Base-by-base conservation (phyloP, 805 yeast genomes). In the Metschnikowia orientalis region DNA sequence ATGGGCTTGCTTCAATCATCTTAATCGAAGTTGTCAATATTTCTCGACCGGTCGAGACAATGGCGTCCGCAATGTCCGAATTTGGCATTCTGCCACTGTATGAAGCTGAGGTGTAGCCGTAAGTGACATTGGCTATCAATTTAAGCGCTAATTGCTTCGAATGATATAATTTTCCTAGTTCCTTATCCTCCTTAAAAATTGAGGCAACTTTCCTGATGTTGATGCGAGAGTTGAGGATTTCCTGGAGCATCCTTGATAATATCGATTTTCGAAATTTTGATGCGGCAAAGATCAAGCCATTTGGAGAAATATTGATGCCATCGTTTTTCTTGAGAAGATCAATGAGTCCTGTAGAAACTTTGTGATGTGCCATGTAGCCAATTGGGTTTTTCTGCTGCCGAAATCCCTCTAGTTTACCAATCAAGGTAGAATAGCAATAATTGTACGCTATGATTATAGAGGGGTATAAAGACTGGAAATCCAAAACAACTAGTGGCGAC, bases 371-470 rank as follows among this genome's bases (percentile, higher is more conserved):
- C 13, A 80, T 53, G 18, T 74, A 73, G 2, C 92, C 92, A 9
- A 79, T 51, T 10, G 56, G 55, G 44, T 77, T 81, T 23, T 57
- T 59, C 1, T 48, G 49, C 0, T 71, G 70, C 17, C 65, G 57
- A 43, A 75, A 72, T 6, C 76, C 78, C 30, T 73, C 65, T 14
- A 84, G 52, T 34, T 76, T 63, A 1, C 92, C 90, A 2, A 84
- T 35, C 30, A 82, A 51, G 0, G 92, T 84, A 0, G 90, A 78
- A 46, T 77, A 85, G 50, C 95, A 90, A 44, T 92, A 64, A 56
- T 92, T 92, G 59, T 92, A 97, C 0, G 99, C 98, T 95, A 94
- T 92, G 95, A 92, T 89, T 51, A 92, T 92, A 38, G 96, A 89
- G 0, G 98, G 98, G 52, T 92, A 92, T 30, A 92, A 67, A 0